Evolutionary conservation across 495 filamentous ascomycete species (phyloP).

Genomic region (Annulohypoxylon maeteangense): DNA sequence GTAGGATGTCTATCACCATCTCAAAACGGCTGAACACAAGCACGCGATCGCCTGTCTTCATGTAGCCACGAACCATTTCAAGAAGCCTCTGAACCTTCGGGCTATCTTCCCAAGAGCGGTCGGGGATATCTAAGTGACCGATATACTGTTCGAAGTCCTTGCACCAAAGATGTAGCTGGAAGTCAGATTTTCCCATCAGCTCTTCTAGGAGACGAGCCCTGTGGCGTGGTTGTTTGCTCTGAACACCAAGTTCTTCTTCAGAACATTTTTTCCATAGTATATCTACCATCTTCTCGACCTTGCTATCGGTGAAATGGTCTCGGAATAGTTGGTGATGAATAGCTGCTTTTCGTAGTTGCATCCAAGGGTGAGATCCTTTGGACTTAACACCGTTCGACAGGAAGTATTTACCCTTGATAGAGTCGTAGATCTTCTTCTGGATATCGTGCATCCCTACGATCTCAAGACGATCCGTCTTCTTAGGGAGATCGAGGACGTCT

Average conservation of each 20-base stretch:
- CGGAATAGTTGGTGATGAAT: conserved; percentile 93
- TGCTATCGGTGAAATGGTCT: conserved; percentile 76
- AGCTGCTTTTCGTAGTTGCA: conserved; percentile 90
- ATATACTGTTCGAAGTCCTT: conserved; percentile 73
- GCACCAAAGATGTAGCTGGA: conserved; percentile 84
- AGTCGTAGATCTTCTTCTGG: conserved; percentile 77
- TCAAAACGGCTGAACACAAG: conserved; percentile 94
- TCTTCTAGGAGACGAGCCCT: conserved; percentile 77
- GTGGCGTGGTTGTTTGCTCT: conserved; percentile 68
- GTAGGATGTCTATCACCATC: conserved; percentile 88
- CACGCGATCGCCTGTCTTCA: conserved; percentile 83
- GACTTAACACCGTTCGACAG: conserved; percentile 46
- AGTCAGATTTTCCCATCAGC: conserved; percentile 71
- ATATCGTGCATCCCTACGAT: conserved; percentile 78
- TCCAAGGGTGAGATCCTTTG: conserved; percentile 76
- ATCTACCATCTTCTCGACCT: conserved; percentile 80
- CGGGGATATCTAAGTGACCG: conserved; percentile 72
- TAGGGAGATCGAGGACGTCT: conserved; percentile 89
- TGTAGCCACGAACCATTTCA: conserved; percentile 75
- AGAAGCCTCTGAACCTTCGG: conserved; percentile 86
- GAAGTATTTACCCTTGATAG: conserved; percentile 51
- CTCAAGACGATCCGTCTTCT: conserved; percentile 81
- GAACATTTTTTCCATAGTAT: conserved; percentile 69
- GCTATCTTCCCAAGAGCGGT: conserved; percentile 88
- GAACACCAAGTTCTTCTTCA: conserved; percentile 53